Conservation (phyloP, 805 yeast genomes). For the Brettanomyces nanus region DNA sequence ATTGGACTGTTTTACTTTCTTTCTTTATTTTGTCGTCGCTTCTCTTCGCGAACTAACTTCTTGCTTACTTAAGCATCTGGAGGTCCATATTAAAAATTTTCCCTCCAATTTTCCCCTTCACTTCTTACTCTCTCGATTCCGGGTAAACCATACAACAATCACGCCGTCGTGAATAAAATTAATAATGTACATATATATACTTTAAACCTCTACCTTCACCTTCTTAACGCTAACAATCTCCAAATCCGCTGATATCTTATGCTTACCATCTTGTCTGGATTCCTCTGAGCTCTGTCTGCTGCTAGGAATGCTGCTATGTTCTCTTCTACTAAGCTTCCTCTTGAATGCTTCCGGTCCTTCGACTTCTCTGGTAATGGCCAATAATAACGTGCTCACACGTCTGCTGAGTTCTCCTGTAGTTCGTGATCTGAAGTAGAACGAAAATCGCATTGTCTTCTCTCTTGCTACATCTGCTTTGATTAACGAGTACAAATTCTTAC, state of each 20-base stretch:
- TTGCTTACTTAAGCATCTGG: too few relatives aligned
- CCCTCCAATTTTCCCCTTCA: too few relatives aligned
- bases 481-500: constrained; percentile 51
- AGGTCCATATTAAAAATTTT: too few relatives aligned
- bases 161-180: too few relatives aligned
- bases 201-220: constrained; percentile 5
- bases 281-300: constrained; percentile 3
- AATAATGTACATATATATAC: too few relatives aligned
- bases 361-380: constrained; percentile 62
- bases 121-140: too few relatives aligned
- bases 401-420: constrained; percentile 65
- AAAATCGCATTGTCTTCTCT: constrained; percentile 58
- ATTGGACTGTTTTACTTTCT: too few relatives aligned
- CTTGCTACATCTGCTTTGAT: constrained; percentile 55
- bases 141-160: too few relatives aligned
- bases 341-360: constrained; percentile 53
- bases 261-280: background rate
- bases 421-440: constrained; percentile 67
- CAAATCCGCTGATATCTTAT: background rate
- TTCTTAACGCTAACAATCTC: background rate
- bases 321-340: constrained; percentile 29
- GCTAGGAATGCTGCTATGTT: constrained; percentile 8
- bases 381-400: constrained; percentile 56
- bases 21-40: too few relatives aligned
- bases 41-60: too few relatives aligned